These are phyloP conservation scores for Coniochaeta ligniaria DNA, from an alignment of 2,329 filamentous ascomycete species.

Conservation along the genomic window DNA sequence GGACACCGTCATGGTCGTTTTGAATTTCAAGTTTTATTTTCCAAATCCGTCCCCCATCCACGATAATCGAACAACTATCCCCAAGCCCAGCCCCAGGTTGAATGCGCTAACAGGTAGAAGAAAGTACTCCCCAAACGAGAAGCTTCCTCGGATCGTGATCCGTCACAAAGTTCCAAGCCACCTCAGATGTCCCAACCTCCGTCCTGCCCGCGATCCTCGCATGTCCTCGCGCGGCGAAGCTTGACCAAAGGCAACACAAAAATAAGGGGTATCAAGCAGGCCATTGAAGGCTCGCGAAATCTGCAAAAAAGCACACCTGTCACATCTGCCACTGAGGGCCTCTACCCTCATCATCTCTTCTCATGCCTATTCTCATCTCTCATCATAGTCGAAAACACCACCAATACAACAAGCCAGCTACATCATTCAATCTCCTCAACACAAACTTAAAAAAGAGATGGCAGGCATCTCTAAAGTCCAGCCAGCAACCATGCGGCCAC, in stretches of 20 bases:
- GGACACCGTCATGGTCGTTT: background rate
- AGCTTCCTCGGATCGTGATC: background rate
- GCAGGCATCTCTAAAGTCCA: background rate
- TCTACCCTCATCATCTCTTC: background rate
- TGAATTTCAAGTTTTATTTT: background rate
- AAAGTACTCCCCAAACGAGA: background rate
- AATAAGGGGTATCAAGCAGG: background rate
- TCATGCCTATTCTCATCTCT: background rate
- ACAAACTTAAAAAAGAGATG: background rate
- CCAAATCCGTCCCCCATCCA: no score
- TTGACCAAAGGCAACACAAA: background rate
- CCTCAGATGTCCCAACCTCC: background rate
- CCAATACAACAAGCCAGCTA: background rate
- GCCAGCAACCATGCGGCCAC: background rate
- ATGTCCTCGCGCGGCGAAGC: background rate
- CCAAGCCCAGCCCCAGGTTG: background rate
- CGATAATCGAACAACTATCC: no score
- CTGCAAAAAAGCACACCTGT: no score
- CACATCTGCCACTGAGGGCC: background rate
- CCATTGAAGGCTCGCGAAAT: background rate
- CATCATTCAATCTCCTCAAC: no score
- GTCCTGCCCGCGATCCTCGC: background rate
- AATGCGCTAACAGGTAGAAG: background rate
- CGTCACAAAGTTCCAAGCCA: background rate
- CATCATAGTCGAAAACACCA: background rate